phyloP scores from a whole-genome alignment of 495 filamentous ascomycete genomes.

The Peziza echinospora region DNA sequence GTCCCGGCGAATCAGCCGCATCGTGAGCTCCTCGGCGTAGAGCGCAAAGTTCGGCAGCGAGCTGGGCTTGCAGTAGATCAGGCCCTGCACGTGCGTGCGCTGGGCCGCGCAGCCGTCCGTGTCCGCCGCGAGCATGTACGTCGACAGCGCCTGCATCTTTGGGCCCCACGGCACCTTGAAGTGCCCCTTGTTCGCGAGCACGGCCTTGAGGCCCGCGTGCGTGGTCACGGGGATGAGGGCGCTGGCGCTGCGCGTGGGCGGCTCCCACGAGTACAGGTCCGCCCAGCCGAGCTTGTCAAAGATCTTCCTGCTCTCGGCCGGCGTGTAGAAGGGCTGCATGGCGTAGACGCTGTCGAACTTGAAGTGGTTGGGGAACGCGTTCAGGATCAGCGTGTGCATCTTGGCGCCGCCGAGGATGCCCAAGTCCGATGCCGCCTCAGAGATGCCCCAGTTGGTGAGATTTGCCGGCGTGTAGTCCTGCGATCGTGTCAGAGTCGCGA shows the following conservation, averaged over 20 bases:
- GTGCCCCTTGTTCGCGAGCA: constrained; percentile 28
- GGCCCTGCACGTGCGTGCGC: too few relatives aligned
- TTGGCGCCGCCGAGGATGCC: constrained; percentile 34
- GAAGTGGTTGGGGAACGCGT: constrained; percentile 39
- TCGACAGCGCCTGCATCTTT: constrained; percentile 31
- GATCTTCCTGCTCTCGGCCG: constrained; percentile 31
- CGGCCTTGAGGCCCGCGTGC: constrained; percentile 27
- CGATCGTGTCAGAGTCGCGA: background rate
- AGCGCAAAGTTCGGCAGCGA: too few relatives aligned
- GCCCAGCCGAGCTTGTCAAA: constrained; percentile 25
- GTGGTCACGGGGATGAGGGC: constrained; percentile 25
- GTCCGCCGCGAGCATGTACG: constrained; percentile 37
- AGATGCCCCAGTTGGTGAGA: constrained; percentile 64
- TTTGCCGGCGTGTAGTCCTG: constrained; percentile 45
- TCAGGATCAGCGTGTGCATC: constrained; percentile 38
- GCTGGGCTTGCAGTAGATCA: too few relatives aligned
- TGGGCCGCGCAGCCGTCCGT: constrained; percentile 12
- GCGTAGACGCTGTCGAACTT: constrained; percentile 23
- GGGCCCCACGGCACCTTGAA: constrained; percentile 38
- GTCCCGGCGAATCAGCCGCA: too few relatives aligned
- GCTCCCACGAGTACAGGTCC: constrained; percentile 31
- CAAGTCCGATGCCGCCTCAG: constrained; percentile 28
- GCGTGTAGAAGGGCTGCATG: constrained; percentile 32
- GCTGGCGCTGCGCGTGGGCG: constrained; percentile 19
- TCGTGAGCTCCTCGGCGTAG: too few relatives aligned